phyloP scores from a whole-genome alignment of 345 rosid genomes.

The Rhodamnia argentea region DNA sequence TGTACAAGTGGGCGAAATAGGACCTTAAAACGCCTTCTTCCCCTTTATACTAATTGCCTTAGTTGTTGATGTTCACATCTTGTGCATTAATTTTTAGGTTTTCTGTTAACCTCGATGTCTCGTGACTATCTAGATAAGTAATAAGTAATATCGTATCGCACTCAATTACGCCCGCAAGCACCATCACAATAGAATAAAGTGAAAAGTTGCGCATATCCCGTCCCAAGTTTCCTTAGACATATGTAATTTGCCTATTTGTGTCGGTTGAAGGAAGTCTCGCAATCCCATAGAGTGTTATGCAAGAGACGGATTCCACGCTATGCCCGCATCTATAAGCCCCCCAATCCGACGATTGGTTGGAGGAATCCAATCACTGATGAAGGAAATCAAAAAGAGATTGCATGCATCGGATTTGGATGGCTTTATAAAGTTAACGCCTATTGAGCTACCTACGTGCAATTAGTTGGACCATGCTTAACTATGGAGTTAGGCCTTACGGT shows the following conservation, averaged over 20 bases:
- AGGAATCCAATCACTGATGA: neutral
- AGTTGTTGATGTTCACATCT: neutral
- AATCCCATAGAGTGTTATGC: rapidly evolving
- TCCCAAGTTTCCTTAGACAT: neutral
- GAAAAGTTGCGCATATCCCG: neutral
- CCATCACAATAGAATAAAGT: neutral
- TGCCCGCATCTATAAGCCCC: too few species aligned
- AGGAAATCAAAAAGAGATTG: neutral
- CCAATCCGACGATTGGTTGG: neutral
- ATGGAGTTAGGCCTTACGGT: neutral
- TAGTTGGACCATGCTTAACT: too few species aligned
- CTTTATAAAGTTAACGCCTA: neutral
- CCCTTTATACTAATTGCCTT: neutral
- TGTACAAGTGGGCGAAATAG: neutral
- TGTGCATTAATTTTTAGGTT: neutral
- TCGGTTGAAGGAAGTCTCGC: too few species aligned
- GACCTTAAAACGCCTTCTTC: neutral
- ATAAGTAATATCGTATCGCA: neutral
- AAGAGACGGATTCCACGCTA: neutral
- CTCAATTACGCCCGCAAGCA: neutral
- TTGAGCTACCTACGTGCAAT: neutral
- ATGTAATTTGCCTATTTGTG: neutral
- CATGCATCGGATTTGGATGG: neutral
- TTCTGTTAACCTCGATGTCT: neutral
- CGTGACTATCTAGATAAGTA: neutral